Evolutionary conservation across 345 rosid genomes (phyloP).

Genomic region (Erodium maritimum): DNA sequence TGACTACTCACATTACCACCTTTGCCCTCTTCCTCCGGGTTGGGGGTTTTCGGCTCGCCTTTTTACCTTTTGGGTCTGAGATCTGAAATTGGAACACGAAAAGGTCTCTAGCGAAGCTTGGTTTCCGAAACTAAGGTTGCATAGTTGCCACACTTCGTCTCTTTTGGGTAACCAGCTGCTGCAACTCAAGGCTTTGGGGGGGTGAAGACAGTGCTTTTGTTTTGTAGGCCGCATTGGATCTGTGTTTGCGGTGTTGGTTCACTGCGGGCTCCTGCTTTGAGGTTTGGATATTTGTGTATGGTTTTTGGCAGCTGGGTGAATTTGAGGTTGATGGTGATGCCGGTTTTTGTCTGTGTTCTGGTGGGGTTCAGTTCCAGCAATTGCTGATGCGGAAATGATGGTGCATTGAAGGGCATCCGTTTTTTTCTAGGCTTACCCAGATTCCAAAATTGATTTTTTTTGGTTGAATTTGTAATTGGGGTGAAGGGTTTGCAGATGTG

Average conservation of each 20-base stretch:
- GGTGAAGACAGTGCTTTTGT: background rate
- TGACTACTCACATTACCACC: background rate
- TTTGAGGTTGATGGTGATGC: background rate
- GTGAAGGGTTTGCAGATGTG: background rate
- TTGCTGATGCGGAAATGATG: background rate
- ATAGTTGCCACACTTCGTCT: background rate
- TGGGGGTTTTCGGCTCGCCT: background rate
- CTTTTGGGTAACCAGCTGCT: background rate
- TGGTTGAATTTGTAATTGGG: background rate
- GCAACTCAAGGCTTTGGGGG: background rate
- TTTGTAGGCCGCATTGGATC: background rate
- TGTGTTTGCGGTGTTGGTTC: background rate
- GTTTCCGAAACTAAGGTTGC: background rate
- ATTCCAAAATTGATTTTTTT: background rate
- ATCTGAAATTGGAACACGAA: background rate
- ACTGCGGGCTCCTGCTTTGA: background rate
- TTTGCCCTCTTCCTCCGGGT: background rate
- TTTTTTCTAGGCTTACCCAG: background rate
- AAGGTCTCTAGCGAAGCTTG: background rate
- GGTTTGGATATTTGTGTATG: background rate
- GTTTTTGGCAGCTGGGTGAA: background rate
- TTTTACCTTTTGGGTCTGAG: background rate
- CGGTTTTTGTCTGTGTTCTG: background rate
- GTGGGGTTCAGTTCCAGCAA: background rate
- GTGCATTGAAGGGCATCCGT: background rate